Evolutionary conservation across 192 early-diverging fungal species (phyloP).

Genomic region (Coemansia sp.): DNA sequence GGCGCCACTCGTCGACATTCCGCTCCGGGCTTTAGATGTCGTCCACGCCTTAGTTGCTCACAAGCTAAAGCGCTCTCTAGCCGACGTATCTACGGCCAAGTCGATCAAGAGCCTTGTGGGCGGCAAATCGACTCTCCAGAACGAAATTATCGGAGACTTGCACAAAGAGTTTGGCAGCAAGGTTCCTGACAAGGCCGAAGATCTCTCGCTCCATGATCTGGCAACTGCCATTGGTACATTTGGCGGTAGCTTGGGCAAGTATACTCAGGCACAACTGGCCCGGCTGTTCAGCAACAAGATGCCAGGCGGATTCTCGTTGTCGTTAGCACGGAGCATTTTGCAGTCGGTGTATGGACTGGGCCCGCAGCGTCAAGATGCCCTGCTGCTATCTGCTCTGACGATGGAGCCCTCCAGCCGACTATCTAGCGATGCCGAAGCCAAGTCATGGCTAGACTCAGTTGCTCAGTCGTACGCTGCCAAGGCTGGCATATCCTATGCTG

Average conservation of each 20-base stretch:
- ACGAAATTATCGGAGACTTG: constrained; percentile 94
- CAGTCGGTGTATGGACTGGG: constrained; percentile 72
- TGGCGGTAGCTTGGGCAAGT: constrained; percentile 77
- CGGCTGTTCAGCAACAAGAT: constrained; percentile 85
- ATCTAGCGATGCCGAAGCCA: constrained; percentile 72
- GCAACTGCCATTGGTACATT: constrained; percentile 60
- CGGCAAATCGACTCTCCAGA: constrained; percentile 90
- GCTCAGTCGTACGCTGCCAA: constrained; percentile 73
- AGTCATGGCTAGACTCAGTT: constrained; percentile 75
- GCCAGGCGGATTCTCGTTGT: constrained; percentile 87
- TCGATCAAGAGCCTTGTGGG: constrained; percentile 75
- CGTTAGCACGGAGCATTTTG: constrained; percentile 70
- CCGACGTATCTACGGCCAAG: constrained; percentile 70
- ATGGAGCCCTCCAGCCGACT: constrained; percentile 84
- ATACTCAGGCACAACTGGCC: constrained; percentile 67
- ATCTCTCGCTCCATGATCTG: constrained; percentile 82
- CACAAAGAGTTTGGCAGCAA: constrained; percentile 87
- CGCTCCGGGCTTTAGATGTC: constrained; percentile 75
- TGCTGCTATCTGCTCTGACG: constrained; percentile 72
- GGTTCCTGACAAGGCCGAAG: constrained; percentile 90
- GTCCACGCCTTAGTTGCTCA: constrained; percentile 78
- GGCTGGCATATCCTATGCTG: constrained; percentile 63
- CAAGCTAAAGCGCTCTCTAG: constrained; percentile 82
- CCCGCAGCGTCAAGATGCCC: constrained; percentile 70
- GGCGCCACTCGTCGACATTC: constrained; percentile 66